Base-by-base conservation (phyloP, 306 rosid genomes). In the Rosa persica region DNA sequence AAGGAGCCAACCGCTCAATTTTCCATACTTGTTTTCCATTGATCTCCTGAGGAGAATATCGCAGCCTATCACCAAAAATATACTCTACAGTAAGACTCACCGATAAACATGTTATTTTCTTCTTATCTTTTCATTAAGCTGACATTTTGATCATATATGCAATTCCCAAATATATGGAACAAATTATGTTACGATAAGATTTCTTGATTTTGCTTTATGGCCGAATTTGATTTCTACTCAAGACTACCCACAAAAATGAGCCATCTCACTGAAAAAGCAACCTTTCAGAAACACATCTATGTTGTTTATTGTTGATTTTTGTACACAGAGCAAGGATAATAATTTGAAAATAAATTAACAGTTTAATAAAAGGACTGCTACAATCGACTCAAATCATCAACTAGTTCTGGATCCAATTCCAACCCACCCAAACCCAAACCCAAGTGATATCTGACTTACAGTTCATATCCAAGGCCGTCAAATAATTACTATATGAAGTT, bases 1-100 rank as follows among this genome's bases (percentile, higher is more conserved):
- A 96, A 25, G 99, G 98, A 46, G 99, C 98, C 89, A 96, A 84
- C 48, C 98, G 92, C 83, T 93, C 93, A 76, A 93, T 58, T 84
- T 87, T 89, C 99, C 99, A 96, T 55, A 13, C 84, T 83, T 19
- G 81, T 67, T 86, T 83, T 76, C 97, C 98, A 78, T 89, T 81
- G 60, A 82, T 81, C 81, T 91, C 96, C n/a, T 48, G 73, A 40
- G 96, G 91, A 70, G 91, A 81, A 83, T 93, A 96, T 67, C 17
- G 90, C 92, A 96, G 84, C 91, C 99, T 96, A 91, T 80, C 83
- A 73, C 74, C 75, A 76, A 83, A 74, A 57, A 78, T 43, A 82
- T 58, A 60, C 36, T 72, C 3, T 65, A 69, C 15, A 1, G 15
- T 22, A 23, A 72, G 42, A 55, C 17, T 22, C 23, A 16, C 23